Base-by-base conservation (phyloP, 371 early-diverging fungal genomes). In the Mortierella sp. region DNA sequence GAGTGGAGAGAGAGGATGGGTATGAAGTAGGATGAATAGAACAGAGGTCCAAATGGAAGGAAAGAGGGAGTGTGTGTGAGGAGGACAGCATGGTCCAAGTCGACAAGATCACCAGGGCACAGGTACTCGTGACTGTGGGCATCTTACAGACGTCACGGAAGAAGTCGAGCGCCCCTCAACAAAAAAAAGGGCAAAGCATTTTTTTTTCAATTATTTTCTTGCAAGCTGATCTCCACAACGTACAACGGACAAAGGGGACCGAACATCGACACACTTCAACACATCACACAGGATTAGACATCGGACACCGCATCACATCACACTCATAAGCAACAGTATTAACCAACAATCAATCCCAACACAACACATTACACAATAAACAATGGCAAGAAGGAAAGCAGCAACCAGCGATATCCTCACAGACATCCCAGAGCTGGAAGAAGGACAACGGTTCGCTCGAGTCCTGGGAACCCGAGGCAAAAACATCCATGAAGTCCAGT, bases 381-480 rank as follows among this genome's bases (percentile, higher is more conserved):
- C 7, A 52, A 88, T 89, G 89, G 80, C 88, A 21, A 48, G 89
- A 68, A 84, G 86, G 80, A 87, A 82, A 75, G 80, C 82, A 73
- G 84, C 79, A 65, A 76, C 85, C 8, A 76, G 80, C n/a, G 82
- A 87, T 54, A 75, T 87, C 47, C 57, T 89, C 63, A 80, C 80
- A 31, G 80, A 80, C 11, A 63, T 80, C 24, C 83, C 88, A n/a
- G 77, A 77, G 47, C 80, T 88, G n/a, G 80, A 87, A 47, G 78
- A 81, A 28, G 80, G 73, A 16, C 94, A 93, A 77, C 81, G 80
- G 44, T 93, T 94, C 76, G 95, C 93, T 45, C 88, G 92, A 54
- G 93, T 94, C 10, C 86, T 94, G 24, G 94, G 93, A 10, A 91
- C 94, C 19, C 89, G 95, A 76, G 96, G 96, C 47, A 95, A 96